A percentile compares a stretch with the other conserved stretches of the same genome.
Conservation (phyloP, 2,329 filamentous ascomycete genomes). For the Neurospora crassa region DNA sequence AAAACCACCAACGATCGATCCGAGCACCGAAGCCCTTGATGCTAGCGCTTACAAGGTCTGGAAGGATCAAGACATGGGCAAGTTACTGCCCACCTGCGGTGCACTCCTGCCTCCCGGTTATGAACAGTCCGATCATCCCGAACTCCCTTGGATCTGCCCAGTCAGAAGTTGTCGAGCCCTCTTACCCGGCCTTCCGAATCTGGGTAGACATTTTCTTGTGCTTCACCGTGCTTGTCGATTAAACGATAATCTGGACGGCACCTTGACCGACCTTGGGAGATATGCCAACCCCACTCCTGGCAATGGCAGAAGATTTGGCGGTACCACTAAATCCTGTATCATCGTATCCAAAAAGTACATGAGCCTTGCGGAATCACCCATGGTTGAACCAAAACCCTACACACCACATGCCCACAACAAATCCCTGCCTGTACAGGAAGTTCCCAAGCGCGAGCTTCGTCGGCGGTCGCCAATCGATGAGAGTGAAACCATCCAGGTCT, state of each 20-base stretch:
- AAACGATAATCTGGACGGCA: slow-evolving; percentile 18
- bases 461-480: background rate
- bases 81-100: slow-evolving; percentile 5
- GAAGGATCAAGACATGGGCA: slow-evolving; percentile 5
- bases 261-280: slow-evolving; percentile 13
- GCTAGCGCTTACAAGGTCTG: slow-evolving; percentile 7
- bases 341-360: slow-evolving; percentile 7
- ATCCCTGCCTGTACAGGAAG: background rate
- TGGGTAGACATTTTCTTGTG: slow-evolving; percentile 13
- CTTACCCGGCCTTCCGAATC: slow-evolving; percentile 2
- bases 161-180: slow-evolving; percentile 10
- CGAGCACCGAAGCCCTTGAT: slow-evolving; percentile 2
- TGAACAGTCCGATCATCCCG: slow-evolving; percentile 4
- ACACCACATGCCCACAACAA: background rate
- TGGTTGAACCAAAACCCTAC: background rate
- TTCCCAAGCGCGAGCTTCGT: background rate
- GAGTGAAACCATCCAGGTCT: background rate
- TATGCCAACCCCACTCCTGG: slow-evolving; percentile 6
- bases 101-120: slow-evolving; percentile 13
- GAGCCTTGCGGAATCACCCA: slow-evolving; percentile 5
- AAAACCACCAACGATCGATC: background rate
- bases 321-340: slow-evolving; percentile 5
- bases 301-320: slow-evolving; percentile 4
- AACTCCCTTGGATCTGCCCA: slow-evolving; percentile 15
- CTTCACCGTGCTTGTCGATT: slow-evolving; percentile 9